Evolutionary conservation across 441 rosid genomes (phyloP), one percentile per base, ranked within the genome.

Genomic region (Pelargonium australe): DNA sequence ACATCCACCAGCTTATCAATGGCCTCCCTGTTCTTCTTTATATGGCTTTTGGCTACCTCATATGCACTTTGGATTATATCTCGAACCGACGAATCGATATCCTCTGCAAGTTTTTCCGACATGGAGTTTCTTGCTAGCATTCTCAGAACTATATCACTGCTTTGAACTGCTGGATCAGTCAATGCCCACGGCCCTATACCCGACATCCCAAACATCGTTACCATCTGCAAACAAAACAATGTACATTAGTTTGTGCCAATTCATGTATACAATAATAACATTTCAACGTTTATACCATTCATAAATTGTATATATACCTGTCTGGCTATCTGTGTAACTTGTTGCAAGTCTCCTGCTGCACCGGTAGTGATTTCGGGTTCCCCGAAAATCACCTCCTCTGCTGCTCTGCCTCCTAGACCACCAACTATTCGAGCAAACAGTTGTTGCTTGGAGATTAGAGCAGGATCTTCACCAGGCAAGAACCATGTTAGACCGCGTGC

Each of bases 401-500:
- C 84, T 19, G 95, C 92, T 75, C 91, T 78, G 8, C 96, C 91
- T 20, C 92, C 92, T 1, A 88, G 87, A 37, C 92, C 95, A 63
- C 92, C 89, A 45, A 85, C 91, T n/a, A 88, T 80, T 72, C 85
- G 79, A 3, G 90, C 89, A 65, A 87, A 85, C 25, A 87, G 71
- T 44, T 85, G 92, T 40, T 84, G 85, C 74, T 80, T 85, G 23
- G 87, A 82, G 65, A 90, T 70, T 13, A 87, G 79, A 41, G 80
- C 65, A n/a, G 89, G 89, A 70, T 87, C 92, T 72, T 90, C 89
- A 6, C 79, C 80, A 0, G 86, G 86, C 41, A 81, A 17, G 80
- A 90, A 90, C 91, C 91, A 90, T 43, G 91, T 88, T 11, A 90
- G 82, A 9, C 97, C 91, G 16, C 87, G 84, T 4, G 92, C 91